phyloP scores from a whole-genome alignment of 352 stramenopile species.

The Aphanomyces astaci region DNA sequence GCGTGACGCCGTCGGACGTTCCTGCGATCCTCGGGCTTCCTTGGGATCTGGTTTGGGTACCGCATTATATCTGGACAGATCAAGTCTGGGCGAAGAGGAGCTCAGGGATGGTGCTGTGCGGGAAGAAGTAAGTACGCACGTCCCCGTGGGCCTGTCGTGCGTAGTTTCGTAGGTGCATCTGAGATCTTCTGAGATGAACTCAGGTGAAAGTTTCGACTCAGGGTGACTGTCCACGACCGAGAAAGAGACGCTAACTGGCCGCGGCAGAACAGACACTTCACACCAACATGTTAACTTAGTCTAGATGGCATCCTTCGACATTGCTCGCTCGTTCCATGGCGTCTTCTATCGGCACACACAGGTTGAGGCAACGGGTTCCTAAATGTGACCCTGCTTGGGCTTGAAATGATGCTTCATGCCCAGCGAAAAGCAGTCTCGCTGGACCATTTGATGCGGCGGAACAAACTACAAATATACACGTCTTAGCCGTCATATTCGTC shows the following conservation, averaged over 20 bases:
- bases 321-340: neutral
- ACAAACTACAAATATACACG: conserved; percentile 6
- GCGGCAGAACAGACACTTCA: neutral
- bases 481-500: neutral
- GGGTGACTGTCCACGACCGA: neutral
- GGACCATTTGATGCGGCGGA: conserved; percentile 21
- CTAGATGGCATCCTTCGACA: neutral
- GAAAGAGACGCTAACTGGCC: no score
- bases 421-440: conserved; percentile 22
- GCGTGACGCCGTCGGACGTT: no score
- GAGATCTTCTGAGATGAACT: neutral
- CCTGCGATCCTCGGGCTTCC: no score
- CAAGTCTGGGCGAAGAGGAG: no score
- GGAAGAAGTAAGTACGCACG: no score
- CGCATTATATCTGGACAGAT: no score
- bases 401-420: conserved; percentile 23
- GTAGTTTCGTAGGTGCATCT: neutral
- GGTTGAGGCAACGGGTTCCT: neutral
- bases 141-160: no score
- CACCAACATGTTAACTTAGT: conserved; percentile 1
- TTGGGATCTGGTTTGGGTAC: no score
- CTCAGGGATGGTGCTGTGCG: no score
- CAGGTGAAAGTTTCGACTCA: neutral
- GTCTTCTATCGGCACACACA: neutral
- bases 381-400: conserved; percentile 19